Percentiles rank a stretch among this genome's conserved stretches.
These are phyloP conservation scores for Erigeron canadensis DNA, from an alignment of 129 eudicot species.

Conservation along the genomic window DNA sequence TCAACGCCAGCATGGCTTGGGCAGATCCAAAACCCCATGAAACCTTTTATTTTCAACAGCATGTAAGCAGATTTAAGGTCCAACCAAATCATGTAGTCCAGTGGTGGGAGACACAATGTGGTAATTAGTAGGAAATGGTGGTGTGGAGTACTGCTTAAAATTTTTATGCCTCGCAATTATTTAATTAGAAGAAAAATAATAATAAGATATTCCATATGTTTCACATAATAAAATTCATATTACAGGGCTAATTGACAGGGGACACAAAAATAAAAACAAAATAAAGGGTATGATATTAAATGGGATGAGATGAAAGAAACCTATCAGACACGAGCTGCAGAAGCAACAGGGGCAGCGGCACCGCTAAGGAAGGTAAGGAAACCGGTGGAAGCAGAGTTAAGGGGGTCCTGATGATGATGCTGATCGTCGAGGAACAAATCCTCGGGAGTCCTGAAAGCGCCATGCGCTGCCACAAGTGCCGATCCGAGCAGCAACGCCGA, in stretches of 20 bases:
- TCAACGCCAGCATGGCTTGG: too few relatives aligned
- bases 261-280: too few relatives aligned
- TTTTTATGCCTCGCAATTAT: too few relatives aligned
- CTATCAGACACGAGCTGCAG: slow-evolving; percentile 26
- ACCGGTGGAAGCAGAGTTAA: background rate
- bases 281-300: background rate
- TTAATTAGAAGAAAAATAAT: background rate
- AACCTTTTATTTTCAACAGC: too few relatives aligned
- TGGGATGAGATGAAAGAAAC: background rate
- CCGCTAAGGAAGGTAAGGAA: slow-evolving; percentile 57
- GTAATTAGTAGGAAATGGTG: too few relatives aligned
- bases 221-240: background rate
- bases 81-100: too few relatives aligned
- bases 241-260: background rate
- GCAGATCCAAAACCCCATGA: too few relatives aligned
- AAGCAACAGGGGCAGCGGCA: slow-evolving; percentile 51
- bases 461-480: slow-evolving; percentile 9
- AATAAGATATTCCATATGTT: background rate
- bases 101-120: too few relatives aligned
- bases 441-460: slow-evolving; percentile 20
- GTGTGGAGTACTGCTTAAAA: too few relatives aligned
- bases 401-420: background rate
- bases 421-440: slow-evolving; percentile 13
- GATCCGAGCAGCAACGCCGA: slow-evolving; percentile 11
- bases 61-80: too few relatives aligned